Base-by-base conservation (phyloP, 176 grass and related monocot genomes). In the Microstegium vimineum region DNA sequence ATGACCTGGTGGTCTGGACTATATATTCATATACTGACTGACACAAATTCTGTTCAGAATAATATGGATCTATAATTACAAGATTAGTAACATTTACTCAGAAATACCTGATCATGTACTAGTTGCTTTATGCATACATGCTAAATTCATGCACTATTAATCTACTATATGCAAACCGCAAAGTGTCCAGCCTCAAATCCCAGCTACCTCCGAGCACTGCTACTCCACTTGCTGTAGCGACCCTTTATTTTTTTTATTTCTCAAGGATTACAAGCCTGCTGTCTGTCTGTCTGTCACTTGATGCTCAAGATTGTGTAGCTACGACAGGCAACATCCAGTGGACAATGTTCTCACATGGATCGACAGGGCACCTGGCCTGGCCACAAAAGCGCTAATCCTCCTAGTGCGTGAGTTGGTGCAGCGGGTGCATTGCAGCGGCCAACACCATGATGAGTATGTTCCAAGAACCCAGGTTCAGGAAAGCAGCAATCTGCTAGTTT, bases 201-300 rank as follows among this genome's bases (percentile, higher is more conserved):
- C 28, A 74, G 71, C 70, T 32, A 51, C 70, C 42, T 73, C 69
- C 22, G 49, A 52, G 49, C 49, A 52, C 76, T 47, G 59, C 31
- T 37, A 57, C 49, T 37, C 35, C 59, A 27, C 23, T 78, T 63
- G 49, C 49, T 52, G 49, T 52, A 52, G 49, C 3, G 5, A 22
- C 49, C 49, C 5, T 52, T 52, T 51, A 20, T 45, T 7, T 51
- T 51, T 49, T 51, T 51, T 51, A n/a, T n/a, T 2, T 3, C 14
- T 18, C 16, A 66, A 23, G 62, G 76, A 66, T 49, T 32, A 23
- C 27, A 47, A 13, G n/a, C 61, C 33, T 32, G 28, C 2, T 66
- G 40, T 15, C 61, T 88, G 40, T 15, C 61, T 88, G 41, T 17
- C 41, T 84, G 38, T 75, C 81, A 69, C 81, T 89, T 89, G 87